A percentile compares a stretch with the other conserved stretches of the same genome.
Conservation (phyloP, 164 flowering plant species). For the Berberis thunbergii region DNA sequence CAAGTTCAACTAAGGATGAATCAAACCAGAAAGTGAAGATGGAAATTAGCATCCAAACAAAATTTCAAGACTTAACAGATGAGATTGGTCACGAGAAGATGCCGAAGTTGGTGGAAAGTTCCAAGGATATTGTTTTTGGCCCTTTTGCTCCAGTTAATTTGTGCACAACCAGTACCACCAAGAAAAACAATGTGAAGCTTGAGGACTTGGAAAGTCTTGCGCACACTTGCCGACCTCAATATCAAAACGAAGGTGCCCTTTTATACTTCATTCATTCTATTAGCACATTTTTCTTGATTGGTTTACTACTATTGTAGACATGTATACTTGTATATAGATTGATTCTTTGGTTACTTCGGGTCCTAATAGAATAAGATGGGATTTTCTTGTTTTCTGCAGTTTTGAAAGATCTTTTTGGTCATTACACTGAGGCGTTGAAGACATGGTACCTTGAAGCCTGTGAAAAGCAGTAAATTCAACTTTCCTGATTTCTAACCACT, state of each 20-base stretch:
- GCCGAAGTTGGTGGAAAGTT: constrained; percentile 19
- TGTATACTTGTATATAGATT: too few relatives aligned
- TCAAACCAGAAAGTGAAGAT: constrained; percentile 7
- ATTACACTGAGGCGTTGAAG: not conserved
- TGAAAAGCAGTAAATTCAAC: not conserved
- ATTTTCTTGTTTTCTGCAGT: not conserved
- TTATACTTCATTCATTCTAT: not conserved
- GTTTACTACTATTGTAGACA: too few relatives aligned
- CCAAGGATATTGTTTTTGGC: constrained; percentile 58
- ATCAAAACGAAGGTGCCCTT: constrained; percentile 79
- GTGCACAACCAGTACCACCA: constrained; percentile 21
- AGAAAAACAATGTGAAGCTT: constrained; percentile 15
- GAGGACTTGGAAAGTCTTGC: constrained; percentile 69
- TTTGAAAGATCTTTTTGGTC: not conserved
- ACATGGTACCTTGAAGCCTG: not conserved
- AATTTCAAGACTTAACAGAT: constrained; percentile 20
- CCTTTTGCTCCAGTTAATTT: constrained; percentile 64
- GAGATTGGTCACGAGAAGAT: constrained; percentile 12
- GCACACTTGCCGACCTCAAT: constrained; percentile 53
- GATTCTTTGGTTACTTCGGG: too few relatives aligned
- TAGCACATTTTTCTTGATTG: too few relatives aligned
- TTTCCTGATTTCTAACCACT: not conserved
- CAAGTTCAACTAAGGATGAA: constrained; percentile 14
- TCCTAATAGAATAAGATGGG: not conserved
- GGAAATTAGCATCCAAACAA: constrained; percentile 5